A percentile compares a stretch with the other conserved stretches of the same genome.
Conservation (phyloP, 257 asterid species). For the Linderniella brevidens region DNA sequence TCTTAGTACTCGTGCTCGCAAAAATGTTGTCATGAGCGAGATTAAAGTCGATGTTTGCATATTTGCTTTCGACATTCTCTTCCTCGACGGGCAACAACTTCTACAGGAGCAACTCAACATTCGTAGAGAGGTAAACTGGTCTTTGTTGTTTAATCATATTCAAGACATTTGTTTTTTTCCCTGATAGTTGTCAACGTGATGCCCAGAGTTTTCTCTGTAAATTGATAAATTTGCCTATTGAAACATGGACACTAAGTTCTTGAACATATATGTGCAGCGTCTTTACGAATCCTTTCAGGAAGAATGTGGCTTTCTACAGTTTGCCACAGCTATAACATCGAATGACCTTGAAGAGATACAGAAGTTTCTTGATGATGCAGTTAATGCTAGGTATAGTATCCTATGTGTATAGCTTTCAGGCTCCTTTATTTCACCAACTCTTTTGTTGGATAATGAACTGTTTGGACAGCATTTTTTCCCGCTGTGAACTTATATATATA, state of each 20-base stretch:
- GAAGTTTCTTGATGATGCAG: constrained; percentile 78
- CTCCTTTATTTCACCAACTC: too few species aligned
- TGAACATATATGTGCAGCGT: constrained; percentile 33
- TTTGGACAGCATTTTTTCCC: background rate
- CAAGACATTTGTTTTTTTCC: constrained; percentile 5
- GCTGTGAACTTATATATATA: background rate
- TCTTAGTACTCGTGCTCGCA: constrained; percentile 83
- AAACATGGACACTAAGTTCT: too few species aligned
- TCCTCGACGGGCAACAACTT: constrained; percentile 71
- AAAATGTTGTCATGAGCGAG: constrained; percentile 60
- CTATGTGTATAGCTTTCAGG: constrained; percentile 5
- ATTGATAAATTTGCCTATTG: too few species aligned
- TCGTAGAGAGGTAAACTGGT: constrained; percentile 68
- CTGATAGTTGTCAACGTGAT: constrained; percentile 1
- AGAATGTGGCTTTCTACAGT: constrained; percentile 62
- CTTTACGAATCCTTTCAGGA: constrained; percentile 80
- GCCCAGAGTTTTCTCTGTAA: too few species aligned
- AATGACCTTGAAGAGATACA: constrained; percentile 91
- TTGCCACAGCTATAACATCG: constrained; percentile 72
- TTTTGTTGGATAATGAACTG: too few species aligned
- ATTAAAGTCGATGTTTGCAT: constrained; percentile 82
- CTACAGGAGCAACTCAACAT: constrained; percentile 66
- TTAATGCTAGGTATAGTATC: constrained; percentile 47
- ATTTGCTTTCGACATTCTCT: constrained; percentile 84
- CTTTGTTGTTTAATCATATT: constrained; percentile 6